Evolutionary conservation across 108 stramenopile species (phyloP).

Genomic region (Hondaea fermentalgiana): DNA sequence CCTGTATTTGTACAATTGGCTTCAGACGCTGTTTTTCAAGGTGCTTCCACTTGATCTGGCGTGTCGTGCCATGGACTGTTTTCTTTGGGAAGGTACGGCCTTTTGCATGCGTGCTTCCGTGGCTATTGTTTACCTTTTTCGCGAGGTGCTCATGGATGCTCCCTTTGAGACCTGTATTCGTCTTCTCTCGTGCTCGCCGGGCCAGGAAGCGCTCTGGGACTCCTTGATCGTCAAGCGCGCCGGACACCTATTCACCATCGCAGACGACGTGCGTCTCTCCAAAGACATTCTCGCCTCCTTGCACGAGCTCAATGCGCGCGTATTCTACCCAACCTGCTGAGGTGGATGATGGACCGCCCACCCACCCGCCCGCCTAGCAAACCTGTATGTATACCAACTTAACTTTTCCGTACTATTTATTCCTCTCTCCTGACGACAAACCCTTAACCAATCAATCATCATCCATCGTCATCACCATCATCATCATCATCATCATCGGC

Average conservation of each 20-base stretch:
- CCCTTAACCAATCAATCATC: too few relatives aligned
- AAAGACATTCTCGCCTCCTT: neutral
- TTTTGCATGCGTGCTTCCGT: neutral
- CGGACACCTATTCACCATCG: neutral
- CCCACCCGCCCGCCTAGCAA: too few relatives aligned
- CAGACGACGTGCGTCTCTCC: neutral
- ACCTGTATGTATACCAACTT: too few relatives aligned
- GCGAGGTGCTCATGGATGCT: neutral
- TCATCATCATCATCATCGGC: too few relatives aligned
- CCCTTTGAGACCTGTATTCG: neutral
- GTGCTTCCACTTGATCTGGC: neutral
- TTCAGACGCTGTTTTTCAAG: slow-evolving; percentile 1
- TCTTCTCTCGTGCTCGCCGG: neutral
- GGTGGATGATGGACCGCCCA: too few relatives aligned
- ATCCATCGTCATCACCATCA: too few relatives aligned
- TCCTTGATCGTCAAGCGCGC: neutral
- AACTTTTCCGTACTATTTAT: too few relatives aligned
- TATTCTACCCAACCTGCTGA: neutral
- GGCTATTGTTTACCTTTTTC: neutral
- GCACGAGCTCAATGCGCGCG: neutral
- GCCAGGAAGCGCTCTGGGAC: neutral
- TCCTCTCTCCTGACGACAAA: too few relatives aligned
- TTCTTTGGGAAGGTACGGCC: neutral
- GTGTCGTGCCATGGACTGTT: neutral
- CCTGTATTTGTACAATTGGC: slow-evolving; percentile 7